phyloP scores from a whole-genome alignment of 2,329 filamentous ascomycete genomes.

The Didymella keratinophila region DNA sequence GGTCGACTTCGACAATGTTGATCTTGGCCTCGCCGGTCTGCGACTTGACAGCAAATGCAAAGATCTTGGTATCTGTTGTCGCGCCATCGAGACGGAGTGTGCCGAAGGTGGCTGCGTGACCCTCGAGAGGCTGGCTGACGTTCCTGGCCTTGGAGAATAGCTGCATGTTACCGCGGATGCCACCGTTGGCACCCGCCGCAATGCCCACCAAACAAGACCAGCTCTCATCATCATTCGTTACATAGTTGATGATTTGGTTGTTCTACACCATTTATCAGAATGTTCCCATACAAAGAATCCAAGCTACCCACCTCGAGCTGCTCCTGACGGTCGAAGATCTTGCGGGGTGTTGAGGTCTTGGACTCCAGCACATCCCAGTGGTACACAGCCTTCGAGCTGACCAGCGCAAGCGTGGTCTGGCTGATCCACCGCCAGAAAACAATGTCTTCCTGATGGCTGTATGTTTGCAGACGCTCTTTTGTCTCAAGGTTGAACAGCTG shows the following conservation, averaged over 20 bases:
- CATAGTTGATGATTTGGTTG: slow-evolving; percentile 99
- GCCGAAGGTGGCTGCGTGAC: slow-evolving; percentile 94
- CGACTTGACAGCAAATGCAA: slow-evolving; percentile 93
- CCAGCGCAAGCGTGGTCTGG: slow-evolving; percentile 84
- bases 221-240: slow-evolving; percentile 91
- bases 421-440: slow-evolving; percentile 99
- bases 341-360: slow-evolving; percentile 76
- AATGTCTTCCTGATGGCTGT: slow-evolving; percentile 95
- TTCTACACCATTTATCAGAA: slow-evolving; percentile 61
- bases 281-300: not conserved
- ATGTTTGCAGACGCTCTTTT: slow-evolving; percentile 96
- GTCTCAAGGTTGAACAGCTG: slow-evolving; percentile 96
- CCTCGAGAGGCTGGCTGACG: slow-evolving; percentile 97
- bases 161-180: slow-evolving; percentile 95
- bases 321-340: slow-evolving; percentile 92
- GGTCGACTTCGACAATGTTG: slow-evolving; percentile 97
- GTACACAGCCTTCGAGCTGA: slow-evolving; percentile 90
- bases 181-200: slow-evolving; percentile 88
- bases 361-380: slow-evolving; percentile 98
- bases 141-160: slow-evolving; percentile 95
- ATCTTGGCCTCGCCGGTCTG: slow-evolving; percentile 85
- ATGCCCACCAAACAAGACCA: slow-evolving; percentile 99
- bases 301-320: slow-evolving; percentile 75
- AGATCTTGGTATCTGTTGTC: slow-evolving; percentile 89
- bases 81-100: slow-evolving; percentile 88